Percentiles rank a stretch among this genome's conserved stretches.
Evolutionary conservation across 495 filamentous ascomycete species (phyloP).

Genomic region (Cercophora scortea): DNA sequence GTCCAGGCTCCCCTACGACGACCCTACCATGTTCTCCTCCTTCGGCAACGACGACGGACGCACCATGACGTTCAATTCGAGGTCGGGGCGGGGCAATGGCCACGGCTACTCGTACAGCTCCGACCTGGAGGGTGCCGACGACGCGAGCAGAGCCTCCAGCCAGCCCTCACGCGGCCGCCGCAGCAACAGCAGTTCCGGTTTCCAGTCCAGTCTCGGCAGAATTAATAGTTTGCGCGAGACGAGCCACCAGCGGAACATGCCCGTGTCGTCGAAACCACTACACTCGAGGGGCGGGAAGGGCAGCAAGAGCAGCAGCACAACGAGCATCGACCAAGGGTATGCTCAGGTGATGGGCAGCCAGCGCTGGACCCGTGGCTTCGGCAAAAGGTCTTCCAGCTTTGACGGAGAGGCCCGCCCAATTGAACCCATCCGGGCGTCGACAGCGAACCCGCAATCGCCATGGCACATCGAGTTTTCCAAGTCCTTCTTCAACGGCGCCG

Average conservation of each 20-base stretch:
- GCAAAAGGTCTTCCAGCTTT: constrained; percentile 69
- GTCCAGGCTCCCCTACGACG: constrained; percentile 17
- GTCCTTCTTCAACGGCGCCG: constrained; percentile 38
- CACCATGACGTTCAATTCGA: constrained; percentile 27
- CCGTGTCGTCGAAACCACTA: constrained; percentile 23
- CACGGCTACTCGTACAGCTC: constrained; percentile 71
- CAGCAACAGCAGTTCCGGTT: constrained; percentile 75
- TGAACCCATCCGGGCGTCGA: constrained; percentile 8
- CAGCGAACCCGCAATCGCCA: constrained; percentile 11
- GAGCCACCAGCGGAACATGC: constrained; percentile 24
- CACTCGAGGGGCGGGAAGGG: constrained; percentile 51
- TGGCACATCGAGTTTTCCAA: constrained; percentile 39
- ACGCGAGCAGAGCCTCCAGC: constrained; percentile 50
- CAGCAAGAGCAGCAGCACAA: constrained; percentile 66
- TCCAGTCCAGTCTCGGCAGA: constrained; percentile 52
- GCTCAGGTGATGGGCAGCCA: constrained; percentile 45
- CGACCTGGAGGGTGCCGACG: constrained; percentile 57
- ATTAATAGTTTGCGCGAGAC: constrained; percentile 55
- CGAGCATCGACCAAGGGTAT: constrained; percentile 60
- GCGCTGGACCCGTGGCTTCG: constrained; percentile 48
- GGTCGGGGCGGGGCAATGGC: constrained; percentile 37
- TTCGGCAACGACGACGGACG: constrained; percentile 23
- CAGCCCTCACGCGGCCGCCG: constrained; percentile 51
- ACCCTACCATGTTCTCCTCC: constrained; percentile 17
- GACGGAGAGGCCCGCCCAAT: constrained; percentile 42